Base-by-base conservation (phyloP, 2,329 filamentous ascomycete species). In the Aspergillus unguis region DNA sequence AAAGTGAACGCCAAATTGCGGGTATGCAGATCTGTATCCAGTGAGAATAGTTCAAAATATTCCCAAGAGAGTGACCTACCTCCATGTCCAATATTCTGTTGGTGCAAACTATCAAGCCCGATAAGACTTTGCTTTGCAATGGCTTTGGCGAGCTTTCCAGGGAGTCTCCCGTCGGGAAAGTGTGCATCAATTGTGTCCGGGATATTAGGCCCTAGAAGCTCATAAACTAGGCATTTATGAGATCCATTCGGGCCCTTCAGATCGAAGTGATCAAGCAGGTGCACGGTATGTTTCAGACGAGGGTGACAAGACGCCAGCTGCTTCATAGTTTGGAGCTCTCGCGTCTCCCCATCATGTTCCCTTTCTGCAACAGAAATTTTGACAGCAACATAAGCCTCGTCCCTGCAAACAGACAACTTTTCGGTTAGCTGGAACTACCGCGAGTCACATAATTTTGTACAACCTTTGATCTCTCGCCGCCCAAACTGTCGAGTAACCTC, bases 211-310 rank as follows among this genome's bases (percentile, higher is more conserved):
- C 72, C 73, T 28, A 76, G 48, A n/a, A 73, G 60, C 38, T 76
- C 69, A 42, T 71, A 67, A 5, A 79, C 70, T 0, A 78, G 59
- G 57, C 75, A 79, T n/a, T 65, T 56, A 55, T 80, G 76, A 2
- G 31, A 63, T 8, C 76, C 75, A 60, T 79, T 79, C 5, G 74
- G 75, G 7, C 77, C 75, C 2, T 58, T 38, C 41, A 73, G 45
- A 6, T 69, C 35, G 35, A 78, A 78, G 17, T 63, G 26, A 54
- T 75, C 69, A 26, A 71, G 52, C 25, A 76, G 40, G 25, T 55
- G 62, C 36, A 74, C 66, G 8, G 75, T 35, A 62, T 76, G 58
- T 33, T 53, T 53, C 37, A 10, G 61, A 23, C 25, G 25, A 6
- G 5, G 4, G 8, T n/a, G 37, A 40, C 31, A n/a, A 35, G 58